Evolutionary conservation across 306 rosid species (phyloP).

Genomic region (Malus fusca): DNA sequence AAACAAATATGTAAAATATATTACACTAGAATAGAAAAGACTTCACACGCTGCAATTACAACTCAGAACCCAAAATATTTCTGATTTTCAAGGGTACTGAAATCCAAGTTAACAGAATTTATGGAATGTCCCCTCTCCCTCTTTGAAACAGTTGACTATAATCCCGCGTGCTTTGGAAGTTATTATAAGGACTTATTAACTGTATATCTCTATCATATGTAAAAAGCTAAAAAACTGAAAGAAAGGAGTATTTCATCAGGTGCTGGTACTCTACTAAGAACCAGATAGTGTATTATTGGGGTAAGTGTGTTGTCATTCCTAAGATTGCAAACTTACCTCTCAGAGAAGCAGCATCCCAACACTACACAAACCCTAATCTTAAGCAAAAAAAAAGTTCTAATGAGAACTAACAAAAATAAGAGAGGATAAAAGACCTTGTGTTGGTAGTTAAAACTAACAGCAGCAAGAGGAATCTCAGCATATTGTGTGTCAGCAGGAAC

Average conservation of each 20-base stretch:
- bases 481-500: constrained; percentile 78
- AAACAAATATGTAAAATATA: background rate
- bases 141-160: background rate
- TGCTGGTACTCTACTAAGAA: background rate
- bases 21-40: background rate
- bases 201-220: background rate
- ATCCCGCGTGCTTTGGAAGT: background rate
- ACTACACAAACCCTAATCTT: background rate
- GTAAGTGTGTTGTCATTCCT: background rate
- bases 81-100: background rate
- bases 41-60: background rate
- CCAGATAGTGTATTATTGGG: background rate
- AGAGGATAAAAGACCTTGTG: constrained; percentile 44
- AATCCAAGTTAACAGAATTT: background rate
- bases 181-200: background rate
- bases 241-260: background rate
- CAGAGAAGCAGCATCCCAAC: background rate
- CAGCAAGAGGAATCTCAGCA: constrained; percentile 95
- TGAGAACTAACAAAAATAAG: background rate
- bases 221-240: background rate
- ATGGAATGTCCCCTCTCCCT: background rate
- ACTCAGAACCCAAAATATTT: background rate
- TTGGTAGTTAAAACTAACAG: constrained; percentile 54
- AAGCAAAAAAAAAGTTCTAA: background rate
- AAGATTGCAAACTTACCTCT: background rate